phyloP scores from a whole-genome alignment of 164 flowering plant species.

The Stephania cephalantha region DNA sequence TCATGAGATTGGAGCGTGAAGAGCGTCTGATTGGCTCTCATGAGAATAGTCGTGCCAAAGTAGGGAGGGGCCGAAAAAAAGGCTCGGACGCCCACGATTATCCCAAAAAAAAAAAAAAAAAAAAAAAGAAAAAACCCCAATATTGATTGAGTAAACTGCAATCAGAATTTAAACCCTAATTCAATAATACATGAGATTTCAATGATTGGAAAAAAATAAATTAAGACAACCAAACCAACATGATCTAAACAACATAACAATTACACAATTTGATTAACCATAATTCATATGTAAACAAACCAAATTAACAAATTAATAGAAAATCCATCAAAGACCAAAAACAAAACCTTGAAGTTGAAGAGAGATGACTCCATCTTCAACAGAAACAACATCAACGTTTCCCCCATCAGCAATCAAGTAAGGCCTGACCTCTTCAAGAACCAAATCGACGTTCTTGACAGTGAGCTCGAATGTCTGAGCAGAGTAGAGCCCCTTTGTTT shows the following conservation, averaged over 20 bases:
- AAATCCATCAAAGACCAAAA: background rate
- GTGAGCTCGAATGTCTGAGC: conserved; percentile 67
- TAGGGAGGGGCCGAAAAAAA: too few species aligned
- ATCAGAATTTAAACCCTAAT: background rate
- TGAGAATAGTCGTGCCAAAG: too few species aligned
- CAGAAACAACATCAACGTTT: conserved; percentile 88
- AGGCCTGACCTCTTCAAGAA: conserved; percentile 89
- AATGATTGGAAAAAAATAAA: background rate
- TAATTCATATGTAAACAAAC: background rate
- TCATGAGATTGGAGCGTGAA: too few species aligned
- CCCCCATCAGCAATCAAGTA: conserved; percentile 94
- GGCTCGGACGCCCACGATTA: background rate
- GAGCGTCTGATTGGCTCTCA: too few species aligned
- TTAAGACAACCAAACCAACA: background rate
- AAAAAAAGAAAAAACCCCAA: background rate
- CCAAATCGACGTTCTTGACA: conserved; percentile 62
- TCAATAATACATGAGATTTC: background rate
- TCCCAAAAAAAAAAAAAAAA: background rate
- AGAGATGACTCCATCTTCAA: conserved; percentile 74
- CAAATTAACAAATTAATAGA: background rate
- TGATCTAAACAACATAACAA: too few species aligned
- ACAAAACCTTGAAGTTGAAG: conserved; percentile 69
- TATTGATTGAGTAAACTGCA: background rate
- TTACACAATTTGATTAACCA: too few species aligned
- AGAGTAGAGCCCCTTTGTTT: conserved; percentile 56